A percentile compares a stretch with the other conserved stretches of the same genome.
Evolutionary conservation across 306 rosid genomes (phyloP).

Genomic region (Prinsepia uniflora): DNA sequence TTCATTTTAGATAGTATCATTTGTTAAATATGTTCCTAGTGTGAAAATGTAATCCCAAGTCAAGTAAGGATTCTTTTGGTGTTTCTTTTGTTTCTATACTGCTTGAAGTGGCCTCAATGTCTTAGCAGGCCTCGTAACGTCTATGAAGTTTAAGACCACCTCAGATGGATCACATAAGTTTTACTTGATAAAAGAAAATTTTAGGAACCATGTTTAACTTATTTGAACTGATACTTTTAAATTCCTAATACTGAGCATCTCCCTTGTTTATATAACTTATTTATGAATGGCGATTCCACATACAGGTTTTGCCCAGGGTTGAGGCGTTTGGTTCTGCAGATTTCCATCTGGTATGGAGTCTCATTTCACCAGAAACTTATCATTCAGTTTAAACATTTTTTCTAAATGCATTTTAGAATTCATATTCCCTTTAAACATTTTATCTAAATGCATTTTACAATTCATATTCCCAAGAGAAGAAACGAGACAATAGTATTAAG

Average conservation of each 20-base stretch:
- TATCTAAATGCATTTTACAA: too few species aligned
- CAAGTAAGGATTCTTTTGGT: not conserved
- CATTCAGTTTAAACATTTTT: not conserved
- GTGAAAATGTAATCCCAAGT: not conserved
- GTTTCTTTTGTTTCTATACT: not conserved
- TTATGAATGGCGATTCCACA: conserved; percentile 7
- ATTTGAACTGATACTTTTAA: not conserved
- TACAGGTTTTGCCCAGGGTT: conserved; percentile 37
- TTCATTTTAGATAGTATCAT: not conserved
- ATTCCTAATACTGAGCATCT: not conserved
- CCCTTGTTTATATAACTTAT: conserved; percentile 11
- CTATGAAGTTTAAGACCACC: not conserved
- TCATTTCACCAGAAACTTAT: not conserved
- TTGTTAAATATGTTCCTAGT: not conserved
- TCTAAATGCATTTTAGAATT: not conserved
- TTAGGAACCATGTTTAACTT: not conserved
- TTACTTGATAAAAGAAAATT: not conserved
- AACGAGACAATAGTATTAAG: not conserved
- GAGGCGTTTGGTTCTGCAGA: conserved; percentile 40
- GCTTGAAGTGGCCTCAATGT: not conserved
- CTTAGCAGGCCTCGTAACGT: not conserved
- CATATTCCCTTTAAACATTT: too few species aligned
- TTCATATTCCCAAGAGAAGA: not conserved
- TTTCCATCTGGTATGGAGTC: conserved; percentile 53
- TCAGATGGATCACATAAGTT: not conserved